A percentile compares a stretch with the other conserved stretches of the same genome.
Evolutionary conservation across 176 grass and related monocot genomes (phyloP).

Genomic region (Triticum aestivum): IWGSC_CS_RefSeq_v2.1 NC_057806.1:461747441-461747940

Average conservation of each 20-base stretch:
- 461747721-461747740: neutral
- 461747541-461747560: too few species aligned
- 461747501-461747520: neutral
- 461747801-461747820: conserved; percentile 51
- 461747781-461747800: conserved; percentile 66
- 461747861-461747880: conserved; percentile 53
- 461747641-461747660: conserved; percentile 71
- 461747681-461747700: neutral
- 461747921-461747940: conserved; percentile 28
- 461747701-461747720: neutral
- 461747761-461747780: conserved; percentile 91
- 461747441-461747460: conserved; percentile 87
- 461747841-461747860: conserved; percentile 71
- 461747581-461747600: conserved; percentile 87
- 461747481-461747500: neutral
- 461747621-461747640: conserved; percentile 67
- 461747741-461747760: neutral
- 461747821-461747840: conserved; percentile 64
- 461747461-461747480: conserved; percentile 65
- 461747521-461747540: neutral
- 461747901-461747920: conserved; percentile 49
- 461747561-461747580: conserved; percentile 63
- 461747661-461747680: conserved; percentile 33
- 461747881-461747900: conserved; percentile 70
- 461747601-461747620: conserved; percentile 87